Base-by-base conservation (phyloP, 2,329 filamentous ascomycete genomes). In the Sclerotinia minor region DNA sequence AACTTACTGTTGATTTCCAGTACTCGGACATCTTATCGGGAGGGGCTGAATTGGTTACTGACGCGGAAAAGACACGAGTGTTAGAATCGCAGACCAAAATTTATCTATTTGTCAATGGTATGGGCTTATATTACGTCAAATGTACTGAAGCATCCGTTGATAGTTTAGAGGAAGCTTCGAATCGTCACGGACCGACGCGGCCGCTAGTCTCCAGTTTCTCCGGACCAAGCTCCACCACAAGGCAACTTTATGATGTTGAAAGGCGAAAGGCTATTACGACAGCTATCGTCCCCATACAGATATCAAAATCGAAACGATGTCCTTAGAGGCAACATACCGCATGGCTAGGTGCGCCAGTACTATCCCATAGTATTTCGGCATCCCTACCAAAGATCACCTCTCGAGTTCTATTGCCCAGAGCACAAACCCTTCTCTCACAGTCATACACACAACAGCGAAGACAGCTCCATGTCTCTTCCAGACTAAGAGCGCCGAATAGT, bases 1-100 rank as follows among this genome's bases (percentile, higher is more conserved):
- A 24, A 76, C 81, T 79, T 77, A 87, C 86, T 45, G 94, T 97
- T 26, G 94, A 97, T 79, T 98, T 98, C 95, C 95, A 98, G 81
- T 97, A 96, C 83, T 98, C 95, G 0, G 95, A 89, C 95, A 99
- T 98, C 60, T 72, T 77, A 63, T 21, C 15, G 8, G 7, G 9
- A 13, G 8, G 6, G 11, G 8, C 45, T 49, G 6, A 26, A 21
- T 26, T 26, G 32, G 8, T 50, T 41, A 29, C 3, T 63, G 32
- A 8, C 4, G 5, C 9, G 21, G 9, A 38, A 50, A 38, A 50
- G 17, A 19, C 50, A 50, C 19, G n/a, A 21, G 1, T 26, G 54
- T 6, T 38, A 19, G 13, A 26, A 24, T 38, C 7, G 32, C 13
- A 15, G 19, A 17, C 8, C 47, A 3, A 55, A 0, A 44, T 19